phyloP scores from a whole-genome alignment of 2,329 filamentous ascomycete genomes.

The Ceratocystis cubensis region DNA sequence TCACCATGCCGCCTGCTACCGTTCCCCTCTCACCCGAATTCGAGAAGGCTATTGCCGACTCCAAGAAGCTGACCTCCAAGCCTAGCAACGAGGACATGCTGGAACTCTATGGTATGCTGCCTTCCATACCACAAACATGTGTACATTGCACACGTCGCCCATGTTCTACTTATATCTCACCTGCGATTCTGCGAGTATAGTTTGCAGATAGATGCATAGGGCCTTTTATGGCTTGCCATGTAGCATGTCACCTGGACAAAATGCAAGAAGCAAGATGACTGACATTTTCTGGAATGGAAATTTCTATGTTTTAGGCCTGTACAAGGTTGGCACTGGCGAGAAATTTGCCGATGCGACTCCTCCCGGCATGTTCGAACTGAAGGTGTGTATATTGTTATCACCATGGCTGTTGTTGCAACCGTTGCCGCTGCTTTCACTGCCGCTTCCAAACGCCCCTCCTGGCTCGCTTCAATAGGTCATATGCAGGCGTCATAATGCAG shows the following conservation, averaged over 20 bases:
- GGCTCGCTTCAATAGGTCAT: neutral
- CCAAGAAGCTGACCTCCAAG: constrained; percentile 55
- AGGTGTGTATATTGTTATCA: constrained; percentile 34
- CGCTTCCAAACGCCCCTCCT: constrained; percentile 8
- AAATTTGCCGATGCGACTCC: constrained; percentile 42
- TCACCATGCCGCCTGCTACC: constrained; percentile 30
- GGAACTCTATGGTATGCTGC: constrained; percentile 43
- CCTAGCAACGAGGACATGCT: constrained; percentile 53
- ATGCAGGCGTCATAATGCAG: neutral
- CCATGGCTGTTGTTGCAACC: neutral
- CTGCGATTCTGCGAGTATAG: too few relatives aligned
- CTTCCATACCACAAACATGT: neutral
- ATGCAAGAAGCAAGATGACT: neutral
- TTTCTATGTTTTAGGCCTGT: constrained; percentile 35
- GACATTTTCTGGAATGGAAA: neutral
- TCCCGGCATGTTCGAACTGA: constrained; percentile 59
- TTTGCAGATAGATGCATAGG: too few relatives aligned
- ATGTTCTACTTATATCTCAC: too few relatives aligned
- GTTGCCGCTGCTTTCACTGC: neutral
- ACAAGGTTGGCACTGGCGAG: constrained; percentile 46
- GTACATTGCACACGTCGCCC: too few relatives aligned
- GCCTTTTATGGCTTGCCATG: neutral
- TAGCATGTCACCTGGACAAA: neutral
- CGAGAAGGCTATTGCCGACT: constrained; percentile 47
- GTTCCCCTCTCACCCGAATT: constrained; percentile 33